phyloP scores from a whole-genome alignment of 257 asterid species.

The Solanum chmielewskii region DNA sequence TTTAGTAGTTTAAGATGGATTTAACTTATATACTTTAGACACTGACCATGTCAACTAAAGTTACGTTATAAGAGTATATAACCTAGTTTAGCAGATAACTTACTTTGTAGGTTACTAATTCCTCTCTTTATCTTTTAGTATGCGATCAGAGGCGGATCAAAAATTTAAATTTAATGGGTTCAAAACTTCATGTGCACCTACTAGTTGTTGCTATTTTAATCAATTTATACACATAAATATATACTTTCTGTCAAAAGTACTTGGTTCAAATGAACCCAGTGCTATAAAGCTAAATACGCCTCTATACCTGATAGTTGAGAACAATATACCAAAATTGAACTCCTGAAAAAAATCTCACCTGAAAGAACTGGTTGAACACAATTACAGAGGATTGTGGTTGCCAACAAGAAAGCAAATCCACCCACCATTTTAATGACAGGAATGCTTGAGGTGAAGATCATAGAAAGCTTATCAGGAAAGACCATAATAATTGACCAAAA shows the following conservation, averaged over 20 bases:
- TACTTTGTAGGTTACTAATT: background rate
- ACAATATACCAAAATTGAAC: background rate
- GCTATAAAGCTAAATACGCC: background rate
- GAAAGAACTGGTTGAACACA: conserved; percentile 55
- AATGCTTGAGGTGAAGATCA: conserved; percentile 39
- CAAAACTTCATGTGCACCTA: background rate
- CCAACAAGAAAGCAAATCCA: conserved; percentile 35
- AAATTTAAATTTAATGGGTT: background rate
- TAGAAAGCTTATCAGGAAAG: conserved; percentile 37
- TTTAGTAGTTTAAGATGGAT: background rate
- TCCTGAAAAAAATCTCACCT: conserved; percentile 14
- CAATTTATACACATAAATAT: background rate
- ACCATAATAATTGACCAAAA: conserved; percentile 21
- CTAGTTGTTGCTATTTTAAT: background rate
- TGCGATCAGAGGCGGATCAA: background rate
- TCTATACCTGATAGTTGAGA: background rate
- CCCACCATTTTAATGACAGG: conserved; percentile 40
- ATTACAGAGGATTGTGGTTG: conserved; percentile 30
- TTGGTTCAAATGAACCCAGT: background rate
- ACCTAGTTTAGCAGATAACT: background rate
- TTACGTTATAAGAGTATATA: background rate
- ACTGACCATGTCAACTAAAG: background rate
- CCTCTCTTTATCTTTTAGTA: background rate
- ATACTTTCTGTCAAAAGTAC: background rate
- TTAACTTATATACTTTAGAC: background rate